A percentile compares a stretch with the other conserved stretches of the same genome.
Conservation (phyloP, 495 filamentous ascomycete species). For the Lepidopterella palustris region DNA sequence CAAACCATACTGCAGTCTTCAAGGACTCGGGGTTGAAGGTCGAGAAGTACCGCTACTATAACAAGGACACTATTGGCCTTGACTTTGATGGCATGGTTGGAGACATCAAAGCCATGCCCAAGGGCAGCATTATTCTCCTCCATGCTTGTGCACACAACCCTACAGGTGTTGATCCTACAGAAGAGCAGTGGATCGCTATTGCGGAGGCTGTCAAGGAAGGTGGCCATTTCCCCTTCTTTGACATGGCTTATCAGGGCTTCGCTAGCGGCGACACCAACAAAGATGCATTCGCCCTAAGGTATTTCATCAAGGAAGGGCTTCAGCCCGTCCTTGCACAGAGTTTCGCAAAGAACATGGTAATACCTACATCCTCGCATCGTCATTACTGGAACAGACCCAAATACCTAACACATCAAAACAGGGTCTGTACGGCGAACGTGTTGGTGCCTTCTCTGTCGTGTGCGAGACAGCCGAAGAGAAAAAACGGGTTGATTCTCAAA, state of each 20-base stretch:
- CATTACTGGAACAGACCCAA: background rate
- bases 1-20: conserved; percentile 96
- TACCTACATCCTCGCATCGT: conserved; percentile 8
- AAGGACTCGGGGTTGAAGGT: conserved; percentile 85
- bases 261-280: conserved; percentile 84
- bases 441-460: conserved; percentile 92
- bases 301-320: conserved; percentile 92
- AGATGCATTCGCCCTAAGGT: conserved; percentile 85
- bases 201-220: conserved; percentile 82
- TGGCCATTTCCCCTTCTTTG: conserved; percentile 93
- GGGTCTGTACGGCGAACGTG: conserved; percentile 97
- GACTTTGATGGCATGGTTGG: conserved; percentile 91
- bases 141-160: conserved; percentile 99
- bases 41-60: conserved; percentile 95
- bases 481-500: conserved; percentile 91
- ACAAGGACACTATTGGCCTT: conserved; percentile 95
- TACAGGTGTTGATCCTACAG: conserved; percentile 90
- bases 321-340: conserved; percentile 83
- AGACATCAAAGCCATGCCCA: conserved; percentile 84
- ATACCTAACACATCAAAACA: conserved; percentile 30
- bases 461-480: conserved; percentile 80
- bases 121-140: conserved; percentile 81
- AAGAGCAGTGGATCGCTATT: conserved; percentile 90
- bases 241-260: conserved; percentile 99
- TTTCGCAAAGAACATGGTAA: conserved; percentile 99